Conservation (phyloP, 129 eudicot species). For the Calendula officinalis region DNA sequence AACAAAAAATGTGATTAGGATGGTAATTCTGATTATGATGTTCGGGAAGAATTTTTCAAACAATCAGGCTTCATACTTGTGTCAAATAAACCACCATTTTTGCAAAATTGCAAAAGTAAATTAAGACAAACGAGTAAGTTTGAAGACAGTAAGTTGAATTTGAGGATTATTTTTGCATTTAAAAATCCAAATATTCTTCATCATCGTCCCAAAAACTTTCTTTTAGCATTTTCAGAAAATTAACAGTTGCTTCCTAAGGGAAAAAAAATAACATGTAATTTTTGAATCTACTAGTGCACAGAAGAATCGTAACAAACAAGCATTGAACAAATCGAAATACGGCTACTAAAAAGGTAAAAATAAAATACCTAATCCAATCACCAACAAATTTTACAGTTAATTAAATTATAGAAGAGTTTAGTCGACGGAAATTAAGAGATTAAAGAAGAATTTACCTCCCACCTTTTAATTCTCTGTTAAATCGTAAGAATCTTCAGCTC, state of each 20-base stretch:
- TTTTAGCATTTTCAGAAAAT: conserved; percentile 2
- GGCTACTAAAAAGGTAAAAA: neutral
- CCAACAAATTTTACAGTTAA: conserved; percentile 16
- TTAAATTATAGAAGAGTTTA: neutral
- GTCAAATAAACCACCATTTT: conserved; percentile 1
- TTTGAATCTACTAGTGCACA: conserved; percentile 5
- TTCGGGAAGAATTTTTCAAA: neutral
- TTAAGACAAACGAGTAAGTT: neutral
- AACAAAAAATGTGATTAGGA: no score
- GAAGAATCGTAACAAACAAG: conserved; percentile 12
- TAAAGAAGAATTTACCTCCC: conserved; percentile 22
- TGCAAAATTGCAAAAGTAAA: neutral
- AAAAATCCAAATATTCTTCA: neutral
- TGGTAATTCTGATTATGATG: no score
- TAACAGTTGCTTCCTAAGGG: neutral
- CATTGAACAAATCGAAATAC: conserved; percentile 24
- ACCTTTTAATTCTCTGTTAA: conserved; percentile 16
- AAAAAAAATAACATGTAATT: neutral
- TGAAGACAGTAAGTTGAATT: neutral
- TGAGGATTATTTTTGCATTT: neutral
- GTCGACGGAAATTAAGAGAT: neutral
- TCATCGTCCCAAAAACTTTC: neutral
- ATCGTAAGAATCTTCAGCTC: conserved; percentile 16
- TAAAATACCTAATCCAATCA: conserved; percentile 6
- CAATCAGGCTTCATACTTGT: neutral